Evolutionary conservation across 345 rosid genomes (phyloP), one percentile per base, ranked within the genome.

Genomic region (Linum trigynum): DNA sequence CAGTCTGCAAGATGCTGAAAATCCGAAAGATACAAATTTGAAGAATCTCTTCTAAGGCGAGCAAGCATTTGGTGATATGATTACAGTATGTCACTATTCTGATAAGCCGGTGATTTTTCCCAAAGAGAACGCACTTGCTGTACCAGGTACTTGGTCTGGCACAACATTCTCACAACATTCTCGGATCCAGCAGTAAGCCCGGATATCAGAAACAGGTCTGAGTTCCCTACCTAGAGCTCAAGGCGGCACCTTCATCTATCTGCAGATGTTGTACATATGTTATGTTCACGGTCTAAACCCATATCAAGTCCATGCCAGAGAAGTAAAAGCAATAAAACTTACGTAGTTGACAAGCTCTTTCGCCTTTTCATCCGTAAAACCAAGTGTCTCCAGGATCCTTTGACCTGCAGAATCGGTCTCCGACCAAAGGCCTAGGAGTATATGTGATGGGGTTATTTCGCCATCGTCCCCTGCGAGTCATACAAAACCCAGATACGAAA

Each of bases 321-420:
- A 23, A 23, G 32, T 23, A 59, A 37, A 67, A 55, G 39, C 11
- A 3, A 66, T 10, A 17, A 0, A 69, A 77, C 92, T 81, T 79
- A 92, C 91, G 6, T 78, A 80, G 85, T 85, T 72, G 8, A 67
- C 72, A 15, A 92, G 70, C 75, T 90, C 91, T 70, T 83, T 68
- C n/a, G 90, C 97, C 71, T 85, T 90, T 79, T 90, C 90, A 37
- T 92, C 91, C 11, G 79, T 79, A 60, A 92, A 90, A 23, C 98
- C 97, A 3, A 92, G 68, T 57, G 62, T 63, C 15, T 77, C 87
- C 74, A 92, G 64, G 67, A 90, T 74, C 67, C 57, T 69, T 77
- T 78, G 92, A 73, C 86, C 97, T 61, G 97, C 98, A 37, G 98
- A 90, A 15, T 84, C 84, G 67, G 72, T 74, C 66, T 92, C 86